These are phyloP conservation scores for Marasmius fiardii DNA, from an alignment of 1,284 basidiomycete genomes.

Conservation along the genomic window DNA sequence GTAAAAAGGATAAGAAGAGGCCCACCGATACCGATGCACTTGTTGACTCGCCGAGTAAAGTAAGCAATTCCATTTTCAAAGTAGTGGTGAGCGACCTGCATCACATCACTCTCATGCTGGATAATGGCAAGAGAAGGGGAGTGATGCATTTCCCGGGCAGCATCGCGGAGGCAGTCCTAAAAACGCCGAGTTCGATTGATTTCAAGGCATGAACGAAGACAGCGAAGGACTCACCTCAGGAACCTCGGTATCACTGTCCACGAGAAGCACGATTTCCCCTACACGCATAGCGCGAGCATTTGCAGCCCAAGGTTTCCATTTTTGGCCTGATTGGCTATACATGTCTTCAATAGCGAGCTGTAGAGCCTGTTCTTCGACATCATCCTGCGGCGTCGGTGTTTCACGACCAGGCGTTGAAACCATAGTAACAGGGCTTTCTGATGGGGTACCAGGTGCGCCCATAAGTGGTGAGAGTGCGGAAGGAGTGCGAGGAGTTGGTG, in stretches of 20 bases:
- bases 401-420: not conserved
- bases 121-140: conserved; percentile 76
- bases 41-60: conserved; percentile 74
- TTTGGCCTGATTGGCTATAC: conserved; percentile 5
- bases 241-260: conserved; percentile 82
- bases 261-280: conserved; percentile 65
- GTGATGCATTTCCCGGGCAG: conserved; percentile 73
- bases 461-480: not conserved
- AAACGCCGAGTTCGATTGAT: not conserved
- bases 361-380: conserved; percentile 12
- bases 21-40: conserved; percentile 62
- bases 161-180: conserved; percentile 75
- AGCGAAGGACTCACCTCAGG: conserved; percentile 40
- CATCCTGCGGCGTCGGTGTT: conserved; percentile 3
- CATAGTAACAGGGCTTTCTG: not conserved
- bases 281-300: conserved; percentile 56
- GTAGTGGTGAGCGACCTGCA: conserved; percentile 80
- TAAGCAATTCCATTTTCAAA: conserved; percentile 81
- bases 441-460: not conserved
- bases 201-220: too few relatives aligned
- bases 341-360: conserved; percentile 13
- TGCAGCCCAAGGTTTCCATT: conserved; percentile 54
- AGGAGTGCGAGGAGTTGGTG: not conserved
- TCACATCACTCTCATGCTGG: conserved; percentile 79
- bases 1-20: not conserved